Evolutionary conservation across 805 yeast genomes (phyloP).

Genomic region (Saturnispora mendoncae): DNA sequence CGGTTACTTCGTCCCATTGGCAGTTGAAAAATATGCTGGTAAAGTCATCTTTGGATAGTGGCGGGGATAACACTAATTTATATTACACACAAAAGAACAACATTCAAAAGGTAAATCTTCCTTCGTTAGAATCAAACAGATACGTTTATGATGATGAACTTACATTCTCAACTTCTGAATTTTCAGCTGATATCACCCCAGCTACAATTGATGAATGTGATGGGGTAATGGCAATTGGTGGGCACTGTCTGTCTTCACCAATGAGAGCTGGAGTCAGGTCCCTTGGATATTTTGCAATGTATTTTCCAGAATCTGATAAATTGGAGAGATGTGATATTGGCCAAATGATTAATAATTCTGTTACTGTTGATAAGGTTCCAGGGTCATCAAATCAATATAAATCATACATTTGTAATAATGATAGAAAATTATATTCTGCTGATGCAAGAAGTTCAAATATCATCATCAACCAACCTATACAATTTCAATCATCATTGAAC

Average conservation of each 20-base stretch:
- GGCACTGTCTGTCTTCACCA: conserved; percentile 42
- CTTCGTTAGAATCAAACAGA: not conserved
- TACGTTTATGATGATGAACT: conserved; percentile 4
- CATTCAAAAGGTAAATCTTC: conserved; percentile 25
- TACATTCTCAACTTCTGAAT: conserved; percentile 1
- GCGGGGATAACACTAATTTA: conserved; percentile 19
- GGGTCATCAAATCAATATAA: conserved; percentile 33
- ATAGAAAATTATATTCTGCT: conserved; percentile 56
- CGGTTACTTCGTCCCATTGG: conserved; percentile 44
- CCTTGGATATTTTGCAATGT: conserved; percentile 52
- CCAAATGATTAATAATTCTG: conserved; percentile 76
- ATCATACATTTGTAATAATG: conserved; percentile 78
- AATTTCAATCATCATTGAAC: conserved; percentile 61
- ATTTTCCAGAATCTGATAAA: conserved; percentile 40
- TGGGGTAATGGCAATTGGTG: conserved; percentile 33
- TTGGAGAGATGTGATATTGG: conserved; percentile 55
- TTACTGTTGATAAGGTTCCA: conserved; percentile 40
- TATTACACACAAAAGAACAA: conserved; percentile 52
- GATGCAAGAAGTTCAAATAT: conserved; percentile 43
- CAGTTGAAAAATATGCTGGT: conserved; percentile 70
- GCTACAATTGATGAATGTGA: conserved; percentile 42
- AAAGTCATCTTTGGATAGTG: conserved; percentile 29
- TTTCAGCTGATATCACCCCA: conserved; percentile 40
- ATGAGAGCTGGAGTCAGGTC: conserved; percentile 15
- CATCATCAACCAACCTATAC: conserved; percentile 30